A percentile compares a stretch with the other conserved stretches of the same genome.
These are phyloP conservation scores for Fraxinus ornus DNA, from an alignment of 305 asterid species.

Conservation along the genomic window DNA sequence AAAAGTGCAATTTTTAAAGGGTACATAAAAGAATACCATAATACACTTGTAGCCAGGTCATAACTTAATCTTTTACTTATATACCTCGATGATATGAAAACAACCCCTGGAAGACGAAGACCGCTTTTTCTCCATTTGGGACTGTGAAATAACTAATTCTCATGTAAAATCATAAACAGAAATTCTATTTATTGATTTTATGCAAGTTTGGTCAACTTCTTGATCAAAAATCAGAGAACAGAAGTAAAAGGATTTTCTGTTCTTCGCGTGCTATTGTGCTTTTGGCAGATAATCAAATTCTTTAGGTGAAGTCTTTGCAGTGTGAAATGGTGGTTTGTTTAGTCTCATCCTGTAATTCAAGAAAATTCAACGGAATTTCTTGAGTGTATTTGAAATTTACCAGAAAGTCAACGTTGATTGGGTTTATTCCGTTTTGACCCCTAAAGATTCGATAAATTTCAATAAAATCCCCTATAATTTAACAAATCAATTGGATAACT, in stretches of 20 bases:
- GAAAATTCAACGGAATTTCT: conserved; percentile 42
- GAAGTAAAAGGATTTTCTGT: neutral
- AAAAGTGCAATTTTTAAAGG: neutral
- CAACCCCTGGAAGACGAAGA: conserved; percentile 35
- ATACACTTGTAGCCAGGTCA: neutral
- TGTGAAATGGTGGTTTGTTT: conserved; percentile 23
- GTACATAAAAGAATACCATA: conserved; percentile 4
- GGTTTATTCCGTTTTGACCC: conserved; percentile 25
- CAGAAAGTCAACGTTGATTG: conserved; percentile 1
- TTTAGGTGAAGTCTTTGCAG: conserved; percentile 23
- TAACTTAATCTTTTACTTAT: neutral
- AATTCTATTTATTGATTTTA: neutral
- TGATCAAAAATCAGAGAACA: neutral
- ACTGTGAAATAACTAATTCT: conserved; percentile 10
- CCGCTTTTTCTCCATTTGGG: conserved; percentile 39
- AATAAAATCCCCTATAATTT: neutral
- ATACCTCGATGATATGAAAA: conserved; percentile 41
- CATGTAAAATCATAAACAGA: conserved; percentile 8
- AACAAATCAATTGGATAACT: neutral
- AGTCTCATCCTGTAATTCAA: conserved; percentile 29
- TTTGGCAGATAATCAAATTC: conserved; percentile 3
- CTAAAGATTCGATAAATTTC: neutral
- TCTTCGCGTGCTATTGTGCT: neutral
- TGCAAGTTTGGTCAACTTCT: neutral
- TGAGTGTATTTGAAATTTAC: conserved; percentile 32